Conservation (phyloP, 495 filamentous ascomycete genomes). For the Hapsidospora chrysogenum region DNA sequence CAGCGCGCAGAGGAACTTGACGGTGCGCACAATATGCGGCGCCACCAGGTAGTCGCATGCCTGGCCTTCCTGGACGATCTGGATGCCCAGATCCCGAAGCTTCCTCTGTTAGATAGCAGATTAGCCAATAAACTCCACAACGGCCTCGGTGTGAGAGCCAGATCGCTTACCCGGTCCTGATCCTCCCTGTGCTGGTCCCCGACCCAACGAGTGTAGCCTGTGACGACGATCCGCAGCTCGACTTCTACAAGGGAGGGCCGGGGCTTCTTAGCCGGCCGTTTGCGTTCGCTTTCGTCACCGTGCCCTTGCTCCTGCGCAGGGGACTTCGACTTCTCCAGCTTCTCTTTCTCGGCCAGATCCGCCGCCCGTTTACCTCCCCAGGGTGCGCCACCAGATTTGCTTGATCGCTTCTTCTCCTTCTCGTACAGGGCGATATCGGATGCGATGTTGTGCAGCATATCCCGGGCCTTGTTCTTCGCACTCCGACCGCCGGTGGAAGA, state of each 20-base stretch:
- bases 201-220: slow-evolving; percentile 66
- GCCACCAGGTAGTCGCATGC: slow-evolving; percentile 76
- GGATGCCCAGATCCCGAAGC: slow-evolving; percentile 69
- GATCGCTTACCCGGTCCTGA: slow-evolving; percentile 52
- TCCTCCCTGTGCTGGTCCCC: slow-evolving; percentile 50
- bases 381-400: slow-evolving; percentile 58
- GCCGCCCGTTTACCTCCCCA: slow-evolving; percentile 57
- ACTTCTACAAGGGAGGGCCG: slow-evolving; percentile 43
- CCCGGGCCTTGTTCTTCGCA: slow-evolving; percentile 69
- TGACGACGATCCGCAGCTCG: slow-evolving; percentile 55
- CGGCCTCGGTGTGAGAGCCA: background rate
- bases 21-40: slow-evolving; percentile 68
- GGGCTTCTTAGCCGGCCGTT: slow-evolving; percentile 37
- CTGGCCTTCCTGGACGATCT: slow-evolving; percentile 55
- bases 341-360: slow-evolving; percentile 35
- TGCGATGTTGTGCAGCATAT: slow-evolving; percentile 56
- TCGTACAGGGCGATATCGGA: slow-evolving; percentile 78
- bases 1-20: slow-evolving; percentile 80
- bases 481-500: slow-evolving; percentile 56
- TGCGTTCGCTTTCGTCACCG: slow-evolving; percentile 13
- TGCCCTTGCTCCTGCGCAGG: slow-evolving; percentile 4
- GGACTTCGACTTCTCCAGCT: slow-evolving; percentile 15
- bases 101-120: slow-evolving; percentile 37
- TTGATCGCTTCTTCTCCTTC: slow-evolving; percentile 67
- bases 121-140: background rate